phyloP scores from a whole-genome alignment of 257 asterid genomes.

The Solanum pennellii region DNA sequence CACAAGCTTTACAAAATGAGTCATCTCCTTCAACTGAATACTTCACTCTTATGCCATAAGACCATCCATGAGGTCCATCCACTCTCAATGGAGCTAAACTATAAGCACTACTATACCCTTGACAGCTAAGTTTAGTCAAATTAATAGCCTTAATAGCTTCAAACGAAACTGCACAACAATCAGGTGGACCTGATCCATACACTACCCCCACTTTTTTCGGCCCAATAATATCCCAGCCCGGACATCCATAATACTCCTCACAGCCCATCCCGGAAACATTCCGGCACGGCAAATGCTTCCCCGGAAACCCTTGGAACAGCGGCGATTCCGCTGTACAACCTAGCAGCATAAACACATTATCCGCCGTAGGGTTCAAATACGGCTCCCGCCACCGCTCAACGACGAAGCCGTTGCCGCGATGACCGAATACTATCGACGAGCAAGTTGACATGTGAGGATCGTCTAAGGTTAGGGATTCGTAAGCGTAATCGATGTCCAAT shows the following conservation, averaged over 20 bases:
- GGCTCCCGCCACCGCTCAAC: constrained; percentile 70
- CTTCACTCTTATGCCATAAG: constrained; percentile 78
- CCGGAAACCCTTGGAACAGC: constrained; percentile 59
- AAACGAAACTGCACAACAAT: constrained; percentile 61
- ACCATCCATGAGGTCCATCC: constrained; percentile 64
- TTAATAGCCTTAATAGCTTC: constrained; percentile 52
- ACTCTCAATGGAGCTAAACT: constrained; percentile 68
- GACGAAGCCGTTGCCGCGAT: constrained; percentile 81
- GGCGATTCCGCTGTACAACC: constrained; percentile 67
- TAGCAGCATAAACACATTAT: constrained; percentile 74
- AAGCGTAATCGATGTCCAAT: constrained; percentile 72
- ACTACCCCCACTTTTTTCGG: constrained; percentile 28
- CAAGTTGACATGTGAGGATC: constrained; percentile 96
- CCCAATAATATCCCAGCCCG: constrained; percentile 62
- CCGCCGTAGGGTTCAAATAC: constrained; percentile 50
- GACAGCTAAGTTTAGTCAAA: constrained; percentile 64
- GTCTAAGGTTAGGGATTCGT: constrained; percentile 54
- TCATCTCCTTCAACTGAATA: constrained; percentile 43
- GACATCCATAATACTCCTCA: constrained; percentile 72
- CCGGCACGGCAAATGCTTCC: constrained; percentile 57
- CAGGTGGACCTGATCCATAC: constrained; percentile 71
- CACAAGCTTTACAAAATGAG: constrained; percentile 70
- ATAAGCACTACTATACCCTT: constrained; percentile 92
- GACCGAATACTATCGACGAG: constrained; percentile 50
- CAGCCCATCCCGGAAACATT: constrained; percentile 89